Percentiles rank a stretch among this genome's conserved stretches.
phyloP scores from a whole-genome alignment of 2,329 filamentous ascomycete species.

The Thielaviopsis euricoi region DNA sequence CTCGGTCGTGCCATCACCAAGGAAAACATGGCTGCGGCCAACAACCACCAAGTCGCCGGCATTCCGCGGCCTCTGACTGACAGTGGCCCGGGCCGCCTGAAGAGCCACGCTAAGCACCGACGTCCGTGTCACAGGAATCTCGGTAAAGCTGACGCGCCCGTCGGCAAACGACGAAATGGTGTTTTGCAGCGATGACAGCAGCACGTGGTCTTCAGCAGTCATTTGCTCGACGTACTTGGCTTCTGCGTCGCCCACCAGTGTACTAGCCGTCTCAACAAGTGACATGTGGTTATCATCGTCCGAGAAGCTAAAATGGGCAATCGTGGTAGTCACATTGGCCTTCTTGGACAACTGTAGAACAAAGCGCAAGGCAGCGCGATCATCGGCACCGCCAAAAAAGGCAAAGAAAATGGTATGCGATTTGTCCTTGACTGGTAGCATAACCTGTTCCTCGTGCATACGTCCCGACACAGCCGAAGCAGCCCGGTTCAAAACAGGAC shows the following conservation, averaged over 20 bases:
- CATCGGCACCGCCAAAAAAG: conserved; percentile 73
- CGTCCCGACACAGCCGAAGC: conserved; percentile 44
- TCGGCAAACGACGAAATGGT: conserved; percentile 1
- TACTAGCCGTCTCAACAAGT: neutral
- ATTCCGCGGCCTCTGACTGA: conserved; percentile 9
- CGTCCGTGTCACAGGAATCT: conserved; percentile 5
- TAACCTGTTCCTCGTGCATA: conserved; percentile 34
- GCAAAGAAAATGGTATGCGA: conserved; percentile 76
- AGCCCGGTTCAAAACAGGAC: conserved; percentile 19
- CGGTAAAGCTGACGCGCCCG: conserved; percentile 3
- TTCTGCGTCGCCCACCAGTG: neutral
- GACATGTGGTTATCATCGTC: conserved; percentile 11
- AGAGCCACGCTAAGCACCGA: conserved; percentile 1
- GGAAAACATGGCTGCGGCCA: conserved; percentile 2
- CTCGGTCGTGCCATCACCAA: conserved; percentile 3
- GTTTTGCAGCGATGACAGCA: conserved; percentile 6
- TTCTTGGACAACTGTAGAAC: conserved; percentile 75
- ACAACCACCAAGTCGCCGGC: conserved; percentile 9
- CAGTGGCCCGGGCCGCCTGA: neutral
- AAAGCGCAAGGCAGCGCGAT: conserved; percentile 61
- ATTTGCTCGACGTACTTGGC: conserved; percentile 4
- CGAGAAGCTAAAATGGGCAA: conserved; percentile 32
- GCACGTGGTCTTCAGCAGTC: conserved; percentile 5
- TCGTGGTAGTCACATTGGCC: conserved; percentile 58
- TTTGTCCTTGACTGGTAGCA: conserved; percentile 45